Base-by-base conservation (phyloP, 331 rosid genomes). In the Malus hybrid region DNA sequence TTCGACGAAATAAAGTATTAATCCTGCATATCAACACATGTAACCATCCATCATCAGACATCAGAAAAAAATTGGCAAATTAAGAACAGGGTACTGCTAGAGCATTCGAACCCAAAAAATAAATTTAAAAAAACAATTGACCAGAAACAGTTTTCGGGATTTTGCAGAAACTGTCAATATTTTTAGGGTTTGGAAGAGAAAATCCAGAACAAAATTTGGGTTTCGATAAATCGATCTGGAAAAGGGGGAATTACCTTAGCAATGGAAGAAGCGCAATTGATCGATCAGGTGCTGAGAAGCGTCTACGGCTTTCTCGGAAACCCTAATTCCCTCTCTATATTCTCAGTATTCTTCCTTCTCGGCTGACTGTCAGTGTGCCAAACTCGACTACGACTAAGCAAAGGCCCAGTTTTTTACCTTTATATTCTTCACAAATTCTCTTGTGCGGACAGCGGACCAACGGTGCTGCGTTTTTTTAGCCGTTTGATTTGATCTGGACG, bases 21-120 rank as follows among this genome's bases (percentile, higher is more conserved):
- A 11, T 57, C 67, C 80, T 76, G 80, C 80, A 56, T 2, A 34
- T 75, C 28, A 50, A 52, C 18, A 29, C 29, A n/a, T 19, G 48
- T 71, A 10, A 14, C 18, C 29, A 60, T 8, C 60, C 28, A 10
- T 3, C 77, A 60, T 73, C 60, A 73, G 69, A 22, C 31, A 57
- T 72, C 4, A n/a, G 7, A 72, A 61, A 65, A 5, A 27, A 34
- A 5, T 33, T 34, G 70, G n/a, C 9, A 18, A 33, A 66, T 34
- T 8, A 36, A 36, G 20, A 66, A 33, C 16, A 65, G 1, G 19
- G 33, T 36, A 36, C 44, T 36, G 44, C 44, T 36, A 36, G 44
- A 36, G 44, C 44, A 36, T 36, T 36, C 44, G 44, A 36, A 36
- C 44, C 44, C 44, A 36, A 2, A 36, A 8, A 36, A 36, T 36